Percentiles rank a stretch among this genome's conserved stretches.
phyloP scores from a whole-genome alignment of 169 alveolate species.

The Plasmodium fragile region DNA sequence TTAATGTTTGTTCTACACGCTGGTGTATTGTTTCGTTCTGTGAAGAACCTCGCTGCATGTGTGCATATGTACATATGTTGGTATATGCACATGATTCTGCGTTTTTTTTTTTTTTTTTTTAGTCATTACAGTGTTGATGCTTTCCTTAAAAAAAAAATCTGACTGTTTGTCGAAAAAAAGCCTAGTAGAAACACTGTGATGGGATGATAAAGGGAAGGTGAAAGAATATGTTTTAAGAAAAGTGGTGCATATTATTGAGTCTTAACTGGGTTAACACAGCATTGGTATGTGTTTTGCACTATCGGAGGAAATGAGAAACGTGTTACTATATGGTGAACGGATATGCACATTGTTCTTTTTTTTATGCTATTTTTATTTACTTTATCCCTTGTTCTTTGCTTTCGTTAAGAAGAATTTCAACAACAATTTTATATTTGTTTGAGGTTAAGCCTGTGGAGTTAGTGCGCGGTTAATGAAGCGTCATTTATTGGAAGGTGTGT shows the following conservation, averaged over 20 bases:
- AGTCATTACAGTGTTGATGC: constrained; percentile 39
- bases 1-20: not conserved
- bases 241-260: not conserved
- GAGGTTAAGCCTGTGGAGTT: constrained; percentile 41
- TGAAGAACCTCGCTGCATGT: not conserved
- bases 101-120: not conserved
- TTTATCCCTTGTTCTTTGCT: constrained; percentile 62
- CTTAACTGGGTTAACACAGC: not conserved
- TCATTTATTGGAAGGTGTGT: not conserved
- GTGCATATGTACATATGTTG: not conserved
- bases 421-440: constrained; percentile 42
- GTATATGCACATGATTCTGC: not conserved
- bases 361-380: constrained; percentile 1
- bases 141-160: constrained; percentile 64
- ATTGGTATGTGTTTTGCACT: not conserved
- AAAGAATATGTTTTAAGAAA: not conserved
- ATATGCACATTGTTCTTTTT: not conserved
- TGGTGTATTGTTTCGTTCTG: not conserved
- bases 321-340: not conserved
- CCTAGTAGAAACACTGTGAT: constrained; percentile 50
- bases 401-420: constrained; percentile 64
- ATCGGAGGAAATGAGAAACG: not conserved
- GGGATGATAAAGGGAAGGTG: not conserved
- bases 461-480: not conserved
- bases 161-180: constrained; percentile 47